phyloP scores from a whole-genome alignment of 345 rosid species.

The Salix purpurea region DNA sequence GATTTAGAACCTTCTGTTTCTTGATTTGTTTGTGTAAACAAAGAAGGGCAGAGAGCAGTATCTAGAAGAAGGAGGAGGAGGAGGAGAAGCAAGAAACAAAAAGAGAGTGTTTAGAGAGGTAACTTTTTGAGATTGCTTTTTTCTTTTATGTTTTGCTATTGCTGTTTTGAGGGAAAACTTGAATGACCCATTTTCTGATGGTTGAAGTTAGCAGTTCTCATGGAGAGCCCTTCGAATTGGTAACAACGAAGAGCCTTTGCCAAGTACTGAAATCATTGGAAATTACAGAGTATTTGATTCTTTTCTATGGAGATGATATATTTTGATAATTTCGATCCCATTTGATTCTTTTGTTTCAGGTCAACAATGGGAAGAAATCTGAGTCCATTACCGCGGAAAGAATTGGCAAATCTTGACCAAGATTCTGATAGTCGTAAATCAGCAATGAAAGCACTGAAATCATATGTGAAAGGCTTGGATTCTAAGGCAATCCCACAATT shows the following conservation, averaged over 20 bases:
- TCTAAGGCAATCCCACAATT: conserved; percentile 75
- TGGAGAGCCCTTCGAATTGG: neutral
- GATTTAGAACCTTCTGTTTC: neutral
- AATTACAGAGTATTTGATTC: neutral
- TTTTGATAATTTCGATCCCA: neutral
- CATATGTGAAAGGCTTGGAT: conserved; percentile 76
- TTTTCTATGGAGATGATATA: neutral
- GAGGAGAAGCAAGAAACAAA: neutral
- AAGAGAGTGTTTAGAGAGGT: neutral
- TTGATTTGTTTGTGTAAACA: neutral
- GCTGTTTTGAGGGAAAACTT: neutral
- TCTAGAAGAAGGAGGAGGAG: neutral
- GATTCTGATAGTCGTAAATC: conserved; percentile 70
- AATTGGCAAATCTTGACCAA: conserved; percentile 78
- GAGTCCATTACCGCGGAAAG: conserved; percentile 56
- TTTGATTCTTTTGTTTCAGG: conserved; percentile 25
- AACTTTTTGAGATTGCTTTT: neutral
- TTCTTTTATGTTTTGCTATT: neutral
- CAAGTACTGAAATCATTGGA: neutral
- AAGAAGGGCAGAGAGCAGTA: neutral
- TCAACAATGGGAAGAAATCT: conserved; percentile 58
- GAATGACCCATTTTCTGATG: neutral
- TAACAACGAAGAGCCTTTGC: neutral
- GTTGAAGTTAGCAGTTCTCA: neutral
- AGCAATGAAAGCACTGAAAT: conserved; percentile 78